Evolutionary conservation across 441 rosid species (phyloP), one percentile per base, ranked within the genome.

Genomic region (Geranium incanum): DNA sequence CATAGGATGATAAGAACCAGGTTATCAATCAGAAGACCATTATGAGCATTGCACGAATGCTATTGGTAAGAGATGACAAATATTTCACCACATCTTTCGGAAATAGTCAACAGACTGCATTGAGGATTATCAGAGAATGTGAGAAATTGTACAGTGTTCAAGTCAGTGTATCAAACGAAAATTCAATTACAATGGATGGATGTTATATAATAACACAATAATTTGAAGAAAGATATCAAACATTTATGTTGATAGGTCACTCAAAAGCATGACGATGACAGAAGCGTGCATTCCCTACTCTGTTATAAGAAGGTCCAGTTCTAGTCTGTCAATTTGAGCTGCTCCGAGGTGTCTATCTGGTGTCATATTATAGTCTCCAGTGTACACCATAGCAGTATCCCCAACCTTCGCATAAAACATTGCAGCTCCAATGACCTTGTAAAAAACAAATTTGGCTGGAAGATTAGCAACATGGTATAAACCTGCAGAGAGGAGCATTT

Each of bases 321-420:
- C 87, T 45, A 90, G 84, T 73, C 86, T 78, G 71, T 92, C 97
- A 72, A 92, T 89, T 84, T 90, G 92, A 73, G 98, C 99, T 59
- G 99, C 97, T 71, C 99, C 99, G 38, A 95, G 96, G 82, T 95
- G 99, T 78, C 99, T 87, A 84, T 95, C 99, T 0, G 98, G 93
- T 5, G 98, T 95, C 97, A 90, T 92, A 82, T 95, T 95, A 78
- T 92, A 92, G 76, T 95, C 99, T 73, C 99, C 98, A 3, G 98
- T 95, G 84, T 95, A 95, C 70, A 95, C 88, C 82, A 95, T 82
- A 60, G 97, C 85, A 66, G 89, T 77, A 78, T 90, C 95, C 73
- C 95, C 98, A 74, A 92, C 96, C 79, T 89, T 95, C 21, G 90
- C 95, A 85, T 95, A 90, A 83, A 95, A 84, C 99, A 95, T 92